A percentile compares a stretch with the other conserved stretches of the same genome.
These are phyloP conservation scores for Cyberlindnera xylosilytica DNA, from an alignment of 805 yeast genomes.

Conservation along the genomic window DNA sequence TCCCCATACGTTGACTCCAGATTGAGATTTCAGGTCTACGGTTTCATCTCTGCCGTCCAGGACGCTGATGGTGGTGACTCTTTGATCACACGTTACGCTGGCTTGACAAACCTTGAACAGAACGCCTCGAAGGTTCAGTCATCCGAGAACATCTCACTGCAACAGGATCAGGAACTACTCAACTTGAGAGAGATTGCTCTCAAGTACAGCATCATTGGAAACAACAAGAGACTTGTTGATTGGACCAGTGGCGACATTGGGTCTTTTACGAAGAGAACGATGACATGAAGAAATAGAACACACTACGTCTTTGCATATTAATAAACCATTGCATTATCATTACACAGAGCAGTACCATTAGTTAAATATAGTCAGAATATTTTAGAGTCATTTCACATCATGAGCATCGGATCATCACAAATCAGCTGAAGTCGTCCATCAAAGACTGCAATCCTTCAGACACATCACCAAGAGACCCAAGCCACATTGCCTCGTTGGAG, in stretches of 20 bases:
- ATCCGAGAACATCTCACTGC: slow-evolving; percentile 4
- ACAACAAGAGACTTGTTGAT: slow-evolving; percentile 54
- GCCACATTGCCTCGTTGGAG: slow-evolving; percentile 74
- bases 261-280: slow-evolving; percentile 42
- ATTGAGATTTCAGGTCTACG: slow-evolving; percentile 38
- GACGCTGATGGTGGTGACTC: slow-evolving; percentile 56
- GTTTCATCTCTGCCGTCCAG: slow-evolving; percentile 45
- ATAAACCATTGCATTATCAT: background rate
- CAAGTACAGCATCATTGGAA: slow-evolving; percentile 40
- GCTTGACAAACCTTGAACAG: slow-evolving; percentile 39
- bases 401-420: background rate
- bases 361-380: too few relatives aligned
- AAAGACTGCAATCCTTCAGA: slow-evolving; percentile 36
- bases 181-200: slow-evolving; percentile 45
- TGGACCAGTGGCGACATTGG: slow-evolving; percentile 58
- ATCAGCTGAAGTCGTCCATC: slow-evolving; percentile 21
- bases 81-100: slow-evolving; percentile 56
- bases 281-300: background rate
- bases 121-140: slow-evolving; percentile 6
- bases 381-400: too few relatives aligned
- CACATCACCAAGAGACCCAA: slow-evolving; percentile 39
- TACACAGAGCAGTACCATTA: background rate
- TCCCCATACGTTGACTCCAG: slow-evolving; percentile 46
- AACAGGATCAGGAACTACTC: slow-evolving; percentile 31
- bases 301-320: background rate